Percentiles rank a stretch among this genome's conserved stretches.
These are phyloP conservation scores for Davidsoniella australis DNA, from an alignment of 2,329 filamentous ascomycete species.

Conservation along the genomic window DNA sequence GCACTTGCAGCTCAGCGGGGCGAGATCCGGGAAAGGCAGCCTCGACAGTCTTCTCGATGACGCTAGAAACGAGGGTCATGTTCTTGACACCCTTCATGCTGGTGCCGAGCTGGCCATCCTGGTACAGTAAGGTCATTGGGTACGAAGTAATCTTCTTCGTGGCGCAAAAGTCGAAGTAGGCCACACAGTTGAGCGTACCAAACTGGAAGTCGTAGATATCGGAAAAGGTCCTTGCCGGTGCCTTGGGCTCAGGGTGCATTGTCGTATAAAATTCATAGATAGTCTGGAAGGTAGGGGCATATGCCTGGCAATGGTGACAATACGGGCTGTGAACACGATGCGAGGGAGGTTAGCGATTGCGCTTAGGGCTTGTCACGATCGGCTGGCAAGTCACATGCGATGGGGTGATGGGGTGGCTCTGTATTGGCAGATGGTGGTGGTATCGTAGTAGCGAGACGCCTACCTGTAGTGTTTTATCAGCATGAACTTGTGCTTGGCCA, in stretches of 20 bases:
- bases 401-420: neutral
- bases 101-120: slow-evolving; percentile 54
- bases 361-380: no score
- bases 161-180: slow-evolving; percentile 61
- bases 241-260: slow-evolving; percentile 49
- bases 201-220: slow-evolving; percentile 83
- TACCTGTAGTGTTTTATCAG: slow-evolving; percentile 54
- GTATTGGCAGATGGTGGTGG: neutral
- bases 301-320: slow-evolving; percentile 57
- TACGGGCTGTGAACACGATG: slow-evolving; percentile 29
- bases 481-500: slow-evolving; percentile 35
- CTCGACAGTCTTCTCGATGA: slow-evolving; percentile 64
- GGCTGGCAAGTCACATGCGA: neutral
- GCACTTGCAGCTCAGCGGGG: slow-evolving; percentile 49
- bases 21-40: slow-evolving; percentile 65
- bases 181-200: slow-evolving; percentile 68
- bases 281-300: slow-evolving; percentile 78
- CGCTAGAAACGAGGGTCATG: slow-evolving; percentile 46
- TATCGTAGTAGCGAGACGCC: slow-evolving; percentile 6
- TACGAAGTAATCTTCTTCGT: slow-evolving; percentile 51
- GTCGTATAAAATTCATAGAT: slow-evolving; percentile 91
- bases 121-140: slow-evolving; percentile 64
- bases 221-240: slow-evolving; percentile 46
- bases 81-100: slow-evolving; percentile 48
- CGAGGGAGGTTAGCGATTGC: slow-evolving; percentile 14